Conservation (phyloP, 2,329 filamentous ascomycete species). For the Colletotrichum costaricense region DNA sequence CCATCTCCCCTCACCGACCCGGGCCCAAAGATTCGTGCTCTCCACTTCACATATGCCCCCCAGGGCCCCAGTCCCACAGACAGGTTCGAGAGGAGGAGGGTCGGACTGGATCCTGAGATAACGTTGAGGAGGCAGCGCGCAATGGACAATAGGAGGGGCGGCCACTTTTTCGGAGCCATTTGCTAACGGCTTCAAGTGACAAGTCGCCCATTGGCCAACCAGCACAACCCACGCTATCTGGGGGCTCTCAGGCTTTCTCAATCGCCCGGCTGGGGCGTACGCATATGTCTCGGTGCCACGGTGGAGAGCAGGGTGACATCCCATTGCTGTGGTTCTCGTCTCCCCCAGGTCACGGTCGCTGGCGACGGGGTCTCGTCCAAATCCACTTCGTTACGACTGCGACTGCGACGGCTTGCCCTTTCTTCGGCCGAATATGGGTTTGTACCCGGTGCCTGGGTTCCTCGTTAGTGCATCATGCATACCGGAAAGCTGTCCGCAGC, state of each 20-base stretch:
- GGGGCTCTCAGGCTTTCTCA: slow-evolving; percentile 16
- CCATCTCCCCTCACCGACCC: slow-evolving; percentile 11
- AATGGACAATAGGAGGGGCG: slow-evolving; percentile 17
- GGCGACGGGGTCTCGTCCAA: background rate
- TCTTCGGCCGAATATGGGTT: slow-evolving; percentile 5
- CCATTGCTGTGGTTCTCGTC: slow-evolving; percentile 19
- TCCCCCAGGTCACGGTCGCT: background rate
- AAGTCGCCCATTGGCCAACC: slow-evolving; percentile 30
- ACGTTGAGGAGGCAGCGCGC: slow-evolving; percentile 24
- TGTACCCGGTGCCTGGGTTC: slow-evolving; percentile 13
- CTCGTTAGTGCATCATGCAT: slow-evolving; percentile 14
- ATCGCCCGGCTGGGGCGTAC: slow-evolving; percentile 23
- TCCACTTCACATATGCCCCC: slow-evolving; percentile 3
- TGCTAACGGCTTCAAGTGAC: slow-evolving; percentile 34
- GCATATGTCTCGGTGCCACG: slow-evolving; percentile 6
- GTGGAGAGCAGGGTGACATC: slow-evolving; percentile 9
- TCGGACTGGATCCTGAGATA: slow-evolving; percentile 25
- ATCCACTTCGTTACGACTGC: background rate
- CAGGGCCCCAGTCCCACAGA: background rate
- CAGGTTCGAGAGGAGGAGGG: slow-evolving; percentile 24
- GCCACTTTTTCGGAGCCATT: slow-evolving; percentile 33
- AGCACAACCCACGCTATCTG: slow-evolving; percentile 29
- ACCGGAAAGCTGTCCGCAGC: slow-evolving; percentile 22
- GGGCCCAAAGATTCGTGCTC: slow-evolving; percentile 25
- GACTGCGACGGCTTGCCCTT: background rate